Evolutionary conservation across 768 basidiomycete genomes (phyloP), one percentile per base, ranked within the genome.

Genomic region (Kockovaella imperatae): DNA sequence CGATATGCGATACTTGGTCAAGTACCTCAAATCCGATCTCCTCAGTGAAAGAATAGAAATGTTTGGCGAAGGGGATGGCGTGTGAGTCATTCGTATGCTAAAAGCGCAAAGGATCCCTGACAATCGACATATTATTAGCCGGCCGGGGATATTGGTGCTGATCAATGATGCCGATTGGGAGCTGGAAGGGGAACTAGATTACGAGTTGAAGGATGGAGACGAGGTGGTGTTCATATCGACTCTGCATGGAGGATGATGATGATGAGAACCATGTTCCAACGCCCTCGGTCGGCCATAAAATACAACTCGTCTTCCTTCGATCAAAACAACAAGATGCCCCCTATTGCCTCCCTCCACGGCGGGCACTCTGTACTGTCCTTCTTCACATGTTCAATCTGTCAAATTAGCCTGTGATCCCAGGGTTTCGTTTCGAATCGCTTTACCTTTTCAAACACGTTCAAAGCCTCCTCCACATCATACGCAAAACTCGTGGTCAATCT

Each of bases 121-220:
- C 31, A 15, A 42, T 41, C 21, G 41, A 49, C 47, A 39, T 30
- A 32, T 23, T 21, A 2, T 29, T 62, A 93, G 95, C 31, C 89
- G 95, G 7, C 95, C 95, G 0, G 95, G 95, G 0, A 95, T 99
- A 30, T 76, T 99, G 3, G 93, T 97, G 3, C 76, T 99, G n/a
- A 80, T 99, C 45, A 97, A 97, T 63, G 87, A 93, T 60, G 87
- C 87, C 1, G 93, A 97, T 61, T 96, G 93, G 93, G 91, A 97
- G 70, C 76, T 97, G 5, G 93, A 96, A 68, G 89, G 88, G 28
- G 93, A 96, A 69, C 83, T 87, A 18, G 83, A 85, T 5, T 95
- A 93, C 67, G 75, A 73, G 53, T 73, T 97, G 49, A 74, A 84
- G 67, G 74, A 81, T 26, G 77, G 79, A 0, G 95, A 99, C 67